phyloP scores from a whole-genome alignment of 345 rosid genomes.

The Abelmoschus esculentus region DNA sequence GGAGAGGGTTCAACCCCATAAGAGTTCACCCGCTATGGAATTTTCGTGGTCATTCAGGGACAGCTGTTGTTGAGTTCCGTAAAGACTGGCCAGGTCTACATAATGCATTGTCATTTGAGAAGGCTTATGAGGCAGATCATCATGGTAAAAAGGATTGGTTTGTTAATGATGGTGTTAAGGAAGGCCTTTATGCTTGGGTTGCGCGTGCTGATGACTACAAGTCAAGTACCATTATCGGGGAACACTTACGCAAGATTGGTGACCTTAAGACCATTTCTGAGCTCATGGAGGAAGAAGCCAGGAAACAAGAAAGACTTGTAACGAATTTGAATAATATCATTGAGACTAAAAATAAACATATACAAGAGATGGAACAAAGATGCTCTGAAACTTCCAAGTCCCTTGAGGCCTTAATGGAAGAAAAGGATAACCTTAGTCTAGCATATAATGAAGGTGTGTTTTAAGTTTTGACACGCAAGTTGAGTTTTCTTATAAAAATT shows the following conservation, averaged over 20 bases:
- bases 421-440: constrained; percentile 74
- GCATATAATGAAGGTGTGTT: constrained; percentile 66
- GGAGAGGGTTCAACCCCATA: constrained; percentile 72
- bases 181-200: constrained; percentile 83
- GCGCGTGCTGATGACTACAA: constrained; percentile 82
- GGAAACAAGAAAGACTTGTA: constrained; percentile 64
- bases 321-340: constrained; percentile 43
- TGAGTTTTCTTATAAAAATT: background rate
- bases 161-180: constrained; percentile 30
- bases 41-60: constrained; percentile 78
- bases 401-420: constrained; percentile 43
- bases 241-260: constrained; percentile 61
- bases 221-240: constrained; percentile 54
- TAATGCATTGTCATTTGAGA: constrained; percentile 84
- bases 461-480: background rate
- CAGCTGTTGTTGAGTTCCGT: constrained; percentile 69
- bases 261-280: constrained; percentile 71
- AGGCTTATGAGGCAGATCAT: constrained; percentile 72
- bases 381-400: constrained; percentile 45
- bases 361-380: constrained; percentile 51
- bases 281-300: constrained; percentile 77
- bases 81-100: constrained; percentile 90
- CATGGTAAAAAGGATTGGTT: constrained; percentile 74
- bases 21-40: constrained; percentile 88
- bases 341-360: constrained; percentile 43